Percentiles rank a stretch among this genome's conserved stretches.
Conservation (phyloP, 2,329 filamentous ascomycete species). For the Neofusicoccum kwambonambiense region DNA sequence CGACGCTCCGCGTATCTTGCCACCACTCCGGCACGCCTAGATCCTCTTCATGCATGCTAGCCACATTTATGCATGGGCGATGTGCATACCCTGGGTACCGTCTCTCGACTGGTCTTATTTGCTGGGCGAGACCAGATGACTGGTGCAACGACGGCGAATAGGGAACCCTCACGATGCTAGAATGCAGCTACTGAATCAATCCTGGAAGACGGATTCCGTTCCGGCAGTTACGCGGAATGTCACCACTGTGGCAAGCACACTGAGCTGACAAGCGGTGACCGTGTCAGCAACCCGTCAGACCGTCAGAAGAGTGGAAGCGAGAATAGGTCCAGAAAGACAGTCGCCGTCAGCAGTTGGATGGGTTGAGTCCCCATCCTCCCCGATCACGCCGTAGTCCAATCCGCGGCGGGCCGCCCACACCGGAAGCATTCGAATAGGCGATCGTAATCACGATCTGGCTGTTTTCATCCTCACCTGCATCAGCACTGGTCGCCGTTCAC, state of each 20-base stretch:
- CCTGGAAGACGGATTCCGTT: background rate
- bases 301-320: background rate
- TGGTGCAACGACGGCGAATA: slow-evolving; percentile 4
- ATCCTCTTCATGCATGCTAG: background rate
- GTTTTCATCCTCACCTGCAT: background rate
- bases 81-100: background rate
- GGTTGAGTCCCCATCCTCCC: background rate
- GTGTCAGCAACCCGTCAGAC: background rate
- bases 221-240: background rate
- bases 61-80: background rate
- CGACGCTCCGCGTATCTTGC: background rate
- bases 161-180: background rate
- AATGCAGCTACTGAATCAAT: background rate
- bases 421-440: background rate
- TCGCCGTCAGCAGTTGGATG: background rate
- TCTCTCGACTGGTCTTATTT: background rate
- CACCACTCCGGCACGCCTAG: background rate
- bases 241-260: background rate
- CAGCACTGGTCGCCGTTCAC: background rate
- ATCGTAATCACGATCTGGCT: slow-evolving; percentile 5
- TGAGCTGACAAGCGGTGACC: background rate
- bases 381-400: background rate
- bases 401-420: background rate
- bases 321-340: background rate
- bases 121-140: background rate